phyloP scores from a whole-genome alignment of 1,139 yeast genomes.

The Hemisphaericaspora subhashii region DNA sequence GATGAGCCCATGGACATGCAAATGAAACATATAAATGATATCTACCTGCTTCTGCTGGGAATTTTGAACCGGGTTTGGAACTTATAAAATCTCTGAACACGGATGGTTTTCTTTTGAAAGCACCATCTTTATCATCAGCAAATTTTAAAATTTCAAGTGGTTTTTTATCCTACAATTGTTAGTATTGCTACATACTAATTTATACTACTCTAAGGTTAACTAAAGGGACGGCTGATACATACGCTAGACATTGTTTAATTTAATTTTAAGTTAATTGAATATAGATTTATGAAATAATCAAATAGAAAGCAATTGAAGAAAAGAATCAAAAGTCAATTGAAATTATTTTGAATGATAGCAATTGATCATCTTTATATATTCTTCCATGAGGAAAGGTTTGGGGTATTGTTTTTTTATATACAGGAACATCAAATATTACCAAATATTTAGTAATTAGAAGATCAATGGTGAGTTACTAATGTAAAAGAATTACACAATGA shows the following conservation, averaged over 20 bases:
- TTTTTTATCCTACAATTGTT: slow-evolving; percentile 1
- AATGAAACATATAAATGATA: slow-evolving; percentile 85
- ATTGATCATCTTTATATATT: no score
- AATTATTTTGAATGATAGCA: slow-evolving; percentile 1
- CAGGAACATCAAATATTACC: not conserved
- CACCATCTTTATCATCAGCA: slow-evolving; percentile 50
- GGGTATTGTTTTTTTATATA: not conserved
- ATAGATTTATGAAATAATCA: no score
- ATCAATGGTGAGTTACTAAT: not conserved
- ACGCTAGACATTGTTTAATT: slow-evolving; percentile 11
- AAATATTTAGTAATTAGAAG: not conserved
- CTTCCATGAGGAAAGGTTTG: no score
- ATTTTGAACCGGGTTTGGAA: slow-evolving; percentile 56
- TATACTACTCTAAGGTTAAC: not conserved
- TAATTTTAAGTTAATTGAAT: no score
- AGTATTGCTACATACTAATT: not conserved
- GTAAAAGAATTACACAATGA: not conserved
- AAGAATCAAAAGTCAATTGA: not conserved
- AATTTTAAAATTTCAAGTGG: slow-evolving; percentile 38
- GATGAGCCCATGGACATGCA: slow-evolving; percentile 97
- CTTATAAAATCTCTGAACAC: slow-evolving; percentile 60
- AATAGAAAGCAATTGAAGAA: slow-evolving; percentile 2
- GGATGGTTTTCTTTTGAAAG: slow-evolving; percentile 51
- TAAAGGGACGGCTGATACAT: no score
- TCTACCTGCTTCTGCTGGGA: slow-evolving; percentile 73